Evolutionary conservation across 345 rosid species (phyloP), one percentile per base, ranked within the genome.

Genomic region (Hibiscus trionum): DNA sequence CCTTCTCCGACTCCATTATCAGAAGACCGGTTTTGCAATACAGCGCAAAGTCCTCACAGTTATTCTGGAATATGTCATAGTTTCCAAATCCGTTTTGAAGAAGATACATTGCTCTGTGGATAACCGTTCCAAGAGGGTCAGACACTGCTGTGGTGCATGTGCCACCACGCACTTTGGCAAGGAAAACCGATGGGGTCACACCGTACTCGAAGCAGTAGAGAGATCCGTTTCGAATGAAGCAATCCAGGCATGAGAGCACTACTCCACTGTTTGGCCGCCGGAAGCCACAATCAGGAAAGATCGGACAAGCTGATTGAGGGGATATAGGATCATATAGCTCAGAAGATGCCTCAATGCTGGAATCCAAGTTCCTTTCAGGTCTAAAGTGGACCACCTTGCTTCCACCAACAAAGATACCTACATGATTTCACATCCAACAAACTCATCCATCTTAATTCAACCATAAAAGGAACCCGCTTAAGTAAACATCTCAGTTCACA

Each of bases 301-400:
- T 82, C 2, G 86, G 83, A 66, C 97, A 95, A 77, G 90, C 79
- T 50, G 91, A 82, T 59, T 70, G 75, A 50, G 78, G 69, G 77
- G 81, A 76, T 61, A 69, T 56, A 39, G 90, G 64, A 68, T 84
- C 87, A 61, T 78, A 62, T 65, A 76, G 16, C 42, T 83, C 85
- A 26, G 84, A 75, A 69, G 89, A 80, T 52, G 82, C 27, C 53
- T 75, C 84, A 1, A 47, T 66, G 66, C 78, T 77, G 56, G 86
- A 74, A 78, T 82, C 73, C 21, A 82, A 62, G 63, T 79, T 84
- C 16, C 70, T 75, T 70, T 90, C 87, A 37, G 98, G 98, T 73
- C 88, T 87, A 82, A 95, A 95, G 71, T 93, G 99, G 73, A 95
- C 98, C 76, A 95, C 96, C 83, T 95, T 95, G 90, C 93, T 89